Evolutionary conservation across 1,139 yeast genomes (phyloP).

Genomic region (Geotrichum restrictum): DNA sequence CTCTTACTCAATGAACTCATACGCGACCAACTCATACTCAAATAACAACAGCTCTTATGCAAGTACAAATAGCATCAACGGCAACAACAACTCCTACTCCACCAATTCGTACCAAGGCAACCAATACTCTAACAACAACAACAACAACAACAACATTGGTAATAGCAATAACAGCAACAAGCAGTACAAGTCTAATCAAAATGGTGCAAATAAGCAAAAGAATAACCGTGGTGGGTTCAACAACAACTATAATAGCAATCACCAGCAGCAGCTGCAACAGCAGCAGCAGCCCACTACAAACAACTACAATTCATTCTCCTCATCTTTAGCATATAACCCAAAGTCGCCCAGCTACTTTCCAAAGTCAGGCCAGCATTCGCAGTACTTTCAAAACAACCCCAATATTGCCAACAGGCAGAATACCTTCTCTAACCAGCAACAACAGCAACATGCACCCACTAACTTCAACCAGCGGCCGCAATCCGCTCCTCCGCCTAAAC

Average conservation of each 20-base stretch:
- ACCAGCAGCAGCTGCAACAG: not conserved
- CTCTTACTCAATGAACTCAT: not conserved
- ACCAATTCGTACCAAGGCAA: not conserved
- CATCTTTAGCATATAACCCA: not conserved
- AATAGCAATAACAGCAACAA: not conserved
- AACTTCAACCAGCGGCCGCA: too few relatives aligned
- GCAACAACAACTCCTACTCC: not conserved
- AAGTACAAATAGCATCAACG: not conserved
- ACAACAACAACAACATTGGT: not conserved
- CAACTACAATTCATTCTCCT: not conserved
- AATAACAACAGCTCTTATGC: not conserved
- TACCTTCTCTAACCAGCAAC: too few relatives aligned
- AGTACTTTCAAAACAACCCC: not conserved
- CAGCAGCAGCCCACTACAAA: not conserved
- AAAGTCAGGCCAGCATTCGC: not conserved
- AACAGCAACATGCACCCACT: too few relatives aligned
- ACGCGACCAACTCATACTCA: not conserved
- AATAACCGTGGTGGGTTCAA: not conserved
- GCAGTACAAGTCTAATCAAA: not conserved
- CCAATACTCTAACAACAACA: not conserved
- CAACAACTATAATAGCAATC: not conserved
- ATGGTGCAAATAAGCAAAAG: not conserved
- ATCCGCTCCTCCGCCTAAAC: too few relatives aligned
- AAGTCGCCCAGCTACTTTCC: not conserved
- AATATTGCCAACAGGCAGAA: too few relatives aligned